Base-by-base conservation (phyloP, 2,329 filamentous ascomycete species). In the Raffaelea arxii region DNA sequence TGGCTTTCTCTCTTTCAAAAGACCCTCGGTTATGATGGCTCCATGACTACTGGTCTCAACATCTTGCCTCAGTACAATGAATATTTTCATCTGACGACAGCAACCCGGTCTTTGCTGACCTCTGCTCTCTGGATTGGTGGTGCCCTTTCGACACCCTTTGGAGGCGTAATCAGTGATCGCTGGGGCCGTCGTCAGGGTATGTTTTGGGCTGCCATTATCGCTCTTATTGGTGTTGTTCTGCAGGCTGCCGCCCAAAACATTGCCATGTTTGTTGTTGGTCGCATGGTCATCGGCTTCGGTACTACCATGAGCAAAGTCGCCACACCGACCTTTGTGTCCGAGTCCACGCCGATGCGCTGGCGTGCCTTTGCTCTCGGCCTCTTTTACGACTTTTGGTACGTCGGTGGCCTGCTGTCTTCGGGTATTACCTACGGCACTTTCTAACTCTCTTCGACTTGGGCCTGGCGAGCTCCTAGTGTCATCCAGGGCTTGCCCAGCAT, bases 181-280 rank as follows among this genome's bases (percentile, higher is more conserved):
- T 35, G 51, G 6, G 48, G 59, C 24, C 50, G 59, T 18, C 49
- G 49, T 40, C 43, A 49, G 27, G 49, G 42, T 3, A 52, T 62
- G 25, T 49, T 49, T 21, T 6, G 36, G 6, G 18, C 12, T 5
- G 40, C 32, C 38, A 4, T 43, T 4, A 11, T 46, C 25, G 55
- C 46, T 16, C 42, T 58, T 12, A 18, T 54, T 12, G 55, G 51
- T 10, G 51, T 47, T 19, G 42, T 51, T 7, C 46, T 58, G 23
- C 49, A 51, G 41, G 47, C 48, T 5, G 48, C 46, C 4, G 40
- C 55, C 21, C 51, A 52, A 40, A 53, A 56, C 46, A 47, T 54
- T 18, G 80, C 73, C 9, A 80, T 80, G 76, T 82, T 78, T 53
- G 72, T 80, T 49, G 61, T 78, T 19, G 68, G 76, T 16, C 73